Conservation (phyloP, 2,329 filamentous ascomycete species). For the Fusarium sp. region DNA sequence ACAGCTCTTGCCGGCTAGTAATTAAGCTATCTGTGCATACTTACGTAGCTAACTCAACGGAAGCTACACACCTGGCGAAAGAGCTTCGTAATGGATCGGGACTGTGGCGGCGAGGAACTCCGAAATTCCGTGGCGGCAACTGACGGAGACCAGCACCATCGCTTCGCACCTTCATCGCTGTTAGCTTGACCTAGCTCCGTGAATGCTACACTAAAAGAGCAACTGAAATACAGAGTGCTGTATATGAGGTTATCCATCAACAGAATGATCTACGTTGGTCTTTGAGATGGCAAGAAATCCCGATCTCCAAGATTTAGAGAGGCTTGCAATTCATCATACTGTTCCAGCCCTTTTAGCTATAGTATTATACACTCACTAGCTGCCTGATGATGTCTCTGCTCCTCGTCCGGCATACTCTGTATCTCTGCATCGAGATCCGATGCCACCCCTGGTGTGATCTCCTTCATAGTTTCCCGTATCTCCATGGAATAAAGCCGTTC, state of each 20-base stretch:
- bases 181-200: neutral
- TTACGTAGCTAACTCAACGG: rapidly evolving
- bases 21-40: rapidly evolving
- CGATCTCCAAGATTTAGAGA: too few relatives aligned
- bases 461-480: neutral
- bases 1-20: too few relatives aligned
- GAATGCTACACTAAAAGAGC: neutral
- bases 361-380: conserved; percentile 13
- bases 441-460: neutral
- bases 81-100: neutral
- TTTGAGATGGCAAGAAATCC: too few relatives aligned
- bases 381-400: neutral
- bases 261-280: too few relatives aligned
- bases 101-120: neutral
- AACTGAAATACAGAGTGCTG: neutral
- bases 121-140: neutral
- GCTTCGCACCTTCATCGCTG: neutral
- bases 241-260: too few relatives aligned
- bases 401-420: neutral
- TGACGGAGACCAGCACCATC: neutral
- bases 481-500: conserved; percentile 26
- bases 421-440: neutral
- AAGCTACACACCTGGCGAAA: rapidly evolving
- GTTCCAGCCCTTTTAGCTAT: neutral
- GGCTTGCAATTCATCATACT: too few relatives aligned